phyloP scores from a whole-genome alignment of 169 alveolate species.

The Miamiensis avidus region DNA sequence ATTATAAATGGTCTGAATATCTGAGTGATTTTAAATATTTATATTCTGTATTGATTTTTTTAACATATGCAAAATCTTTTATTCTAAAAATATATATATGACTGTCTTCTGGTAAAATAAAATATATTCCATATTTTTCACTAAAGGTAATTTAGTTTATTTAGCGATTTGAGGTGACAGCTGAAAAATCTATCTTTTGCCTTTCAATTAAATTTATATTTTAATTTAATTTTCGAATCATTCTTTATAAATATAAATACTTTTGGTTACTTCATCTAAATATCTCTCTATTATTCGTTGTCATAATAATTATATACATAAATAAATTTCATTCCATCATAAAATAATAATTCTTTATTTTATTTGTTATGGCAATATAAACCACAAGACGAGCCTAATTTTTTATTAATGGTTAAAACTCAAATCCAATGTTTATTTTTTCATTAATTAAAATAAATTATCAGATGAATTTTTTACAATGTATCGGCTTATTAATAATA shows the following conservation, averaged over 20 bases:
- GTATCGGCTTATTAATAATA: too few relatives aligned
- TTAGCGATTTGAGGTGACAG: too few relatives aligned
- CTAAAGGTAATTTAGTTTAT: not conserved
- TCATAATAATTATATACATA: too few relatives aligned
- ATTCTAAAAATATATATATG: too few relatives aligned
- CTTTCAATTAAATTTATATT: not conserved
- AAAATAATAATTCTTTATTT: not conserved
- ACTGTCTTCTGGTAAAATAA: not conserved
- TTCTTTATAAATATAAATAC: too few relatives aligned
- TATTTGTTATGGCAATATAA: not conserved
- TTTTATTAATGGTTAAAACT: too few relatives aligned
- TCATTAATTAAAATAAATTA: too few relatives aligned
- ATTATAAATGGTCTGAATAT: not conserved
- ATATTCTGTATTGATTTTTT: not conserved
- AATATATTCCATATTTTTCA: not conserved
- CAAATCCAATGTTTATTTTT: too few relatives aligned
- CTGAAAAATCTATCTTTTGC: not conserved
- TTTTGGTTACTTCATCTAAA: too few relatives aligned
- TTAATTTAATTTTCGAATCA: not conserved
- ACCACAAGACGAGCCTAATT: too few relatives aligned
- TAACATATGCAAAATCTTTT: not conserved
- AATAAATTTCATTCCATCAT: not conserved
- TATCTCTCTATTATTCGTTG: too few relatives aligned
- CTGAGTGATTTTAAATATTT: not conserved
- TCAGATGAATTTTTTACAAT: too few relatives aligned